Evolutionary conservation across 2,329 filamentous ascomycete genomes (phyloP), one percentile per base, ranked within the genome.

Genomic region (Phaeosphaeria sp.): DNA sequence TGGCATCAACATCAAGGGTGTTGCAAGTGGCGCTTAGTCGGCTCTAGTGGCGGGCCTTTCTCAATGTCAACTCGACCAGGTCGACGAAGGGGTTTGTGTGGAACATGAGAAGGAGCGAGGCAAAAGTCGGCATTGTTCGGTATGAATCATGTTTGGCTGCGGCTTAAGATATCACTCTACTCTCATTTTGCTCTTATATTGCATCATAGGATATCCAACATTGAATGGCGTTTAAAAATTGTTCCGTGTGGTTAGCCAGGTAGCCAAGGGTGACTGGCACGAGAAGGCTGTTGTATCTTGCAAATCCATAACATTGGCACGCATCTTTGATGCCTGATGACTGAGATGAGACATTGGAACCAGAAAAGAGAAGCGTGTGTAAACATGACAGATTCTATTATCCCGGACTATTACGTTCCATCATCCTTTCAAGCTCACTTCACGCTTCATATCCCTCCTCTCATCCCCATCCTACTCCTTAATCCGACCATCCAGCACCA

Each of bases 401-500:
- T 23, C 15, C 21, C 23, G 25, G 3, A 15, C 22, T 46, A 46
- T 11, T 23, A 46, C 15, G 4, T 10, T 33, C 46, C n/a, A 20
- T 18, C 13, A 20, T 15, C 46, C 2, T 41, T 10, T 23, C 48
- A 17, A 50, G 11, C 30, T 22, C 20, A 22, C 21, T 20, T 3
- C 18, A 22, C 23, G n/a, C 30, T 5, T 20, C 13, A n/a, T n/a
- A 30, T 47, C 20, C n/a, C 42, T 39, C 13, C 43, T 20, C 55
- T 23, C 36, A 21, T 33, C 46, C 10, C 6, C 23, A 13, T 22
- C 10, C 47, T 52, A 64, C 50, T 46, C 55, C 25, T 64, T 57
- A 30, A 78, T 76, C 59, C 67, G 53, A 20, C 75, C 76, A 58
- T 78, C 76, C 52, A 65, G 63, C 0, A 77, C 80, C 79, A 82